Conservation (phyloP, 345 rosid species). For the Populus simonii region DNA sequence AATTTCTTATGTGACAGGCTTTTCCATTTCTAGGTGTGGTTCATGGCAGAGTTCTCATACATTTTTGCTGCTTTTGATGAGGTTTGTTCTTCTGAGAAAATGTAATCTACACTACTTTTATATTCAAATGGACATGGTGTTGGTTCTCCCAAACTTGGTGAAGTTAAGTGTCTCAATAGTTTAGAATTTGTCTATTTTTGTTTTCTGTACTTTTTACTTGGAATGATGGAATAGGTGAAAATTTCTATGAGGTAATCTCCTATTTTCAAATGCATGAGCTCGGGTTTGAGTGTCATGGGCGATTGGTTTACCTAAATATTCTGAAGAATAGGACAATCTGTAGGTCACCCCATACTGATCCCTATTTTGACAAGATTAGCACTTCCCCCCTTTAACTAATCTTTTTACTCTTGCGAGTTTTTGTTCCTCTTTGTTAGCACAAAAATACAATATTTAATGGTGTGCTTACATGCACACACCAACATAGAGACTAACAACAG, state of each 20-base stretch:
- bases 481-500: too few relatives aligned
- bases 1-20: background rate
- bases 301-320: background rate
- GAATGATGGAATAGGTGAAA: background rate
- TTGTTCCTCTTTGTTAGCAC: background rate
- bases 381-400: background rate
- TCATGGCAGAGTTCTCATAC: conserved; percentile 73
- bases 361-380: background rate
- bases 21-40: conserved; percentile 73
- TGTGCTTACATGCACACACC: too few relatives aligned
- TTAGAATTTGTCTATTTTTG: background rate
- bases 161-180: background rate
- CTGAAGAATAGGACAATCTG: background rate
- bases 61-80: conserved; percentile 73
- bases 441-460: background rate
- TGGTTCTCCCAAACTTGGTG: background rate
- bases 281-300: background rate
- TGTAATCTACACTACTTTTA: background rate
- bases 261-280: background rate
- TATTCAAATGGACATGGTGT: conserved; percentile 3
- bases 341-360: background rate
- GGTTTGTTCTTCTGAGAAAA: conserved; percentile 37
- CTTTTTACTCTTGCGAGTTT: background rate
- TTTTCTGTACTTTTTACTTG: background rate
- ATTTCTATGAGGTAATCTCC: background rate